Evolutionary conservation across 2,329 filamentous ascomycete species (phyloP), one percentile per base, ranked within the genome.

Genomic region (Penicillium sp.): DNA sequence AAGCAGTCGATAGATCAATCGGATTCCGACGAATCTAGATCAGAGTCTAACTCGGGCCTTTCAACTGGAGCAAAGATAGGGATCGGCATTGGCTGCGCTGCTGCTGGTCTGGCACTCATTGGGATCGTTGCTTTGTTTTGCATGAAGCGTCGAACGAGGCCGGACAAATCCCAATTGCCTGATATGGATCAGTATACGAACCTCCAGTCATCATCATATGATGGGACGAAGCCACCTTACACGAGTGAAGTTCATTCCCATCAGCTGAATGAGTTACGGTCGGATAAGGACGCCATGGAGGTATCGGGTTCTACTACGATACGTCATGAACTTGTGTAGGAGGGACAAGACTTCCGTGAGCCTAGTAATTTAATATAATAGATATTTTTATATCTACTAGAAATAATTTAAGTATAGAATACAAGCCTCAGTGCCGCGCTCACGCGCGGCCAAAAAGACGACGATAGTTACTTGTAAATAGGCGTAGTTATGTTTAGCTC

Each of bases 61-160:
- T 48, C 47, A 4, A 42, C 43, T 10, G 55, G 53, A 3, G 44
- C 34, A 29, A 58, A 58, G 29, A 44, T 44, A 11, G 55, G 55
- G 9, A 53, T 58, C n/a, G 55, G 52, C 6, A 21, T 53, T 43
- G 55, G 54, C 27, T 48, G 36, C 29, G 48, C 41, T 27, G 13
- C 36, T 13, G 53, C 14, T 13, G 53, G 36, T 21, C 36, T 58
- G 21, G 8, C 32, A 18, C 45, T 47, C 7, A 49, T 57, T 45
- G 56, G 34, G 22, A 16, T 47, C 6, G 2, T 47, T 47, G 45
- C 45, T 29, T 47, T 8, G 22, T 3, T 16, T 6, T 16, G n/a
- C 22, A 39, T 39, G 14, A 16, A 9, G 11, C 45, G 22, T 24
- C 32, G 21, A 47, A 47, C 32, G 7, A 16, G 27, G n/a, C n/a